These are phyloP conservation scores for Nemania sp. DNA, from an alignment of 2,329 filamentous ascomycete species.

Conservation along the genomic window DNA sequence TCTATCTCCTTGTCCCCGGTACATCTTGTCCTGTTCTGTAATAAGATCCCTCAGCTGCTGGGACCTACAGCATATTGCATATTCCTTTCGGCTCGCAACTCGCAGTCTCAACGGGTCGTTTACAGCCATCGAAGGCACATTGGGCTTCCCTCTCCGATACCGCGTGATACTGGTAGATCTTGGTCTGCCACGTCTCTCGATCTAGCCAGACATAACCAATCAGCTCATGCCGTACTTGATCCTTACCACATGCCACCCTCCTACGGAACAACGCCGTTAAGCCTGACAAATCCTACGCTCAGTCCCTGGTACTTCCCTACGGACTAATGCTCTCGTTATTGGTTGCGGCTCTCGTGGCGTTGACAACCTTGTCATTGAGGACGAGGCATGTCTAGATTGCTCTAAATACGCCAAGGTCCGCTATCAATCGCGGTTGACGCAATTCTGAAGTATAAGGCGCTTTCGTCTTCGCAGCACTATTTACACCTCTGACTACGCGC, in stretches of 20 bases:
- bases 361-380: conserved; percentile 22
- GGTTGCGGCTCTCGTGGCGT: neutral
- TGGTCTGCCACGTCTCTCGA: conserved; percentile 43
- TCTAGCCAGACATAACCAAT: conserved; percentile 33
- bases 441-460: conserved; percentile 54
- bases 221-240: conserved; percentile 35
- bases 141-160: conserved; percentile 36
- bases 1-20: neutral
- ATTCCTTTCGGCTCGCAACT: neutral
- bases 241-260: conserved; percentile 15
- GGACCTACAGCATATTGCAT: neutral
- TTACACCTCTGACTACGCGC: conserved; percentile 40
- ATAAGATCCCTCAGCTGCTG: neutral
- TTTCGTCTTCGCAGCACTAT: conserved; percentile 49
- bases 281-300: conserved; percentile 10
- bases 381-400: conserved; percentile 32
- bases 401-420: conserved; percentile 43
- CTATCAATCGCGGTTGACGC: conserved; percentile 51
- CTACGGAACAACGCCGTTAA: neutral
- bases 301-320: conserved; percentile 7
- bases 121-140: conserved; percentile 17
- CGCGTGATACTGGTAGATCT: conserved; percentile 40
- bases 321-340: neutral
- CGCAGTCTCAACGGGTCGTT: conserved; percentile 13
- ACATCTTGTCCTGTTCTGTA: neutral